phyloP scores from a whole-genome alignment of 495 filamentous ascomycete species.

The Tuber indicum region DNA sequence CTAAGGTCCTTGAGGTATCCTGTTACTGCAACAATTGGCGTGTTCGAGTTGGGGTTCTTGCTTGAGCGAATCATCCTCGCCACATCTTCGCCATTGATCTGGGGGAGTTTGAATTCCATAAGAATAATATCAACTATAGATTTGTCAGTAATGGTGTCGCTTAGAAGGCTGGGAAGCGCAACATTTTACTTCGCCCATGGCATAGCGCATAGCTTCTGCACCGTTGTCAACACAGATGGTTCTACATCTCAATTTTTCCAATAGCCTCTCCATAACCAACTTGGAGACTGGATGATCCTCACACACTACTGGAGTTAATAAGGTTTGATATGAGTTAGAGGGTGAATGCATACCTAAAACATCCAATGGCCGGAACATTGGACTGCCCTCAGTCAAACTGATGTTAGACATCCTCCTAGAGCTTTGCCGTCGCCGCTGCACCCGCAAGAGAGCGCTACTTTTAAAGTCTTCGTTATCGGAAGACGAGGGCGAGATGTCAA shows the following conservation, averaged over 20 bases:
- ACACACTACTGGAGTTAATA: constrained; percentile 55
- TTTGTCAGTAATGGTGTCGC: constrained; percentile 13
- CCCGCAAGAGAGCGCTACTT: constrained; percentile 82
- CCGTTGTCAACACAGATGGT: constrained; percentile 89
- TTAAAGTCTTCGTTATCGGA: constrained; percentile 95
- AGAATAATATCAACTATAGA: constrained; percentile 85
- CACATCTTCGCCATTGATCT: constrained; percentile 88
- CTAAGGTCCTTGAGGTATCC: constrained; percentile 94
- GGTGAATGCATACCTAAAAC: constrained; percentile 52
- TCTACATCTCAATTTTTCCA: constrained; percentile 89
- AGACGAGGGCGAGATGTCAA: constrained; percentile 94
- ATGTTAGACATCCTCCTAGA: constrained; percentile 88
- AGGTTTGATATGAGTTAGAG: neutral
- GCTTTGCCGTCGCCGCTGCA: constrained; percentile 85
- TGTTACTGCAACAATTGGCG: constrained; percentile 93
- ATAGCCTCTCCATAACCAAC: constrained; percentile 90
- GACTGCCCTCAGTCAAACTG: constrained; percentile 63
- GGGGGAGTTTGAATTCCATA: constrained; percentile 91
- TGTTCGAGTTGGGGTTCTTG: constrained; percentile 86
- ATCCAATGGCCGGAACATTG: constrained; percentile 82
- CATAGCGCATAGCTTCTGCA: constrained; percentile 81
- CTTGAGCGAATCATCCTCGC: constrained; percentile 95
- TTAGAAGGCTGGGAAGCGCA: neutral
- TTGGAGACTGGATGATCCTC: constrained; percentile 98
- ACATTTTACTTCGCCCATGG: constrained; percentile 79